These are phyloP conservation scores for Ogataea pilisensis DNA, from an alignment of 805 yeast species.

Conservation along the genomic window DNA sequence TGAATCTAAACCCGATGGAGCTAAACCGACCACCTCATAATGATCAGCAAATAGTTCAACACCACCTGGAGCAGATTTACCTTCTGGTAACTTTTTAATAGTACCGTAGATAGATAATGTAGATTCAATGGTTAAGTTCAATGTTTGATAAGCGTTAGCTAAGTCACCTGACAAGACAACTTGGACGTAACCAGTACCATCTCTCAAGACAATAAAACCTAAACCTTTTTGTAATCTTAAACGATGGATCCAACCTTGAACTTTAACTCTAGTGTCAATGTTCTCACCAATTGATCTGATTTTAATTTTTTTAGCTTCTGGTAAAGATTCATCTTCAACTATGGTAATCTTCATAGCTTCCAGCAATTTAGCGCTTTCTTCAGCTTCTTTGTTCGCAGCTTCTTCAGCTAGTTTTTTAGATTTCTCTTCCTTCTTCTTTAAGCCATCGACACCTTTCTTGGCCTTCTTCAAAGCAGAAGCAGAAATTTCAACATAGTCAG, in stretches of 20 bases:
- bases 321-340: slow-evolving; percentile 68
- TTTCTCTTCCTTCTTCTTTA: slow-evolving; percentile 77
- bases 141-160: slow-evolving; percentile 84
- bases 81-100: slow-evolving; percentile 83
- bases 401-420: slow-evolving; percentile 53
- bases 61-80: slow-evolving; percentile 96
- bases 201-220: slow-evolving; percentile 87
- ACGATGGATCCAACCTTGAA: slow-evolving; percentile 96
- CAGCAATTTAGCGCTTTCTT: slow-evolving; percentile 69
- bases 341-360: slow-evolving; percentile 77
- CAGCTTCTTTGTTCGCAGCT: slow-evolving; percentile 54
- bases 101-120: slow-evolving; percentile 79
- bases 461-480: slow-evolving; percentile 95
- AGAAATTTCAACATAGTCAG: slow-evolving; percentile 68
- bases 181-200: slow-evolving; percentile 90
- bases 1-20: slow-evolving; percentile 95
- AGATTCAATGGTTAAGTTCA: slow-evolving; percentile 82
- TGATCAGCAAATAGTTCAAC: slow-evolving; percentile 90
- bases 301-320: slow-evolving; percentile 65
- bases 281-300: slow-evolving; percentile 48
- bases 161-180: slow-evolving; percentile 85
- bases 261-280: slow-evolving; percentile 65
- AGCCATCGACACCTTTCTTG: slow-evolving; percentile 89
- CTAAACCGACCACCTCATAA: slow-evolving; percentile 84
- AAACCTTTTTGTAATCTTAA: slow-evolving; percentile 89